Percentiles rank a stretch among this genome's conserved stretches.
phyloP scores from a whole-genome alignment of 2,329 filamentous ascomycete genomes.

The Fusarium acutatum region DNA sequence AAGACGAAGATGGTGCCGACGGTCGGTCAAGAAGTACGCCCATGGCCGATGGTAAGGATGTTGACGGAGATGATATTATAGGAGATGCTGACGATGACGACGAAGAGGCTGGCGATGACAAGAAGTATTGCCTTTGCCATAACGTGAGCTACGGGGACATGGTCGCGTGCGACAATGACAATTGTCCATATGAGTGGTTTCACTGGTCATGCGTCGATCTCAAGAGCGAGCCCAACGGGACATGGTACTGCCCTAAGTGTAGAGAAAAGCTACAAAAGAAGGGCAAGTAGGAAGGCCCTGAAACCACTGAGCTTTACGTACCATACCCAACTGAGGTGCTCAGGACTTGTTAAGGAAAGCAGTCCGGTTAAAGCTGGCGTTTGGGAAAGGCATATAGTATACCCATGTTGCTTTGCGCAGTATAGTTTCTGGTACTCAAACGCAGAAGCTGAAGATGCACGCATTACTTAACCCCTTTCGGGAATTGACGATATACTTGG shows the following conservation, averaged over 20 bases:
- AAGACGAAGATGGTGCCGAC: constrained; percentile 57
- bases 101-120: constrained; percentile 78
- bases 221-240: constrained; percentile 73
- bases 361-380: constrained; percentile 13
- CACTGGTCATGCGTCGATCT: constrained; percentile 80
- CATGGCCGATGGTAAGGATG: constrained; percentile 48
- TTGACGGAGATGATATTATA: constrained; percentile 62
- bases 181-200: constrained; percentile 87
- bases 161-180: constrained; percentile 87
- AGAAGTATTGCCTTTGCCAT: constrained; percentile 85
- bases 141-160: constrained; percentile 87
- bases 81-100: constrained; percentile 66
- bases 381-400: constrained; percentile 26
- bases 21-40: constrained; percentile 46
- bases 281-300: constrained; percentile 36
- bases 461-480: not conserved
- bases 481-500: not conserved
- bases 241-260: constrained; percentile 73
- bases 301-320: not conserved
- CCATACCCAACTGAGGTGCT: not conserved
- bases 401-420: constrained; percentile 23
- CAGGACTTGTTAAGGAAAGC: not conserved
- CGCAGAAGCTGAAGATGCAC: not conserved
- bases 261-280: constrained; percentile 60
- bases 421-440: not conserved